Evolutionary conservation across 352 stramenopile genomes (phyloP).

Genomic region (Globisporangium parvum): DNA sequence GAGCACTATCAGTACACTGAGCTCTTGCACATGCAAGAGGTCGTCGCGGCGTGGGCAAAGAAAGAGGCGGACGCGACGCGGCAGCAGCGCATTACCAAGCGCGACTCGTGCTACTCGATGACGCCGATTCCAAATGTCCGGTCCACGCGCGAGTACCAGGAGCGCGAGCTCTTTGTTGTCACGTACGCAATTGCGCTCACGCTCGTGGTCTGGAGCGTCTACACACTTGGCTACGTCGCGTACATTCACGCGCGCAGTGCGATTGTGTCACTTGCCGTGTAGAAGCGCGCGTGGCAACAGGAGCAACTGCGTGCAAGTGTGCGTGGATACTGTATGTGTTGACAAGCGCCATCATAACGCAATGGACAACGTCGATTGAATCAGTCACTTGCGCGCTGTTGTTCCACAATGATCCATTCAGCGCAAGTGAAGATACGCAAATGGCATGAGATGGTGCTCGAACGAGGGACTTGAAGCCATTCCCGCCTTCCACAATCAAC

Average conservation of each 20-base stretch:
- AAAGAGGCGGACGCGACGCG: conserved; percentile 40
- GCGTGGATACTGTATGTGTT: too few species aligned
- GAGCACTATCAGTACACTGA: conserved; percentile 41
- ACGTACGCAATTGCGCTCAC: conserved; percentile 44
- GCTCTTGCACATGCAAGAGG: conserved; percentile 47
- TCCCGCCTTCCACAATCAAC: too few species aligned
- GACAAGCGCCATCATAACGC: too few species aligned
- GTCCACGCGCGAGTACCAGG: conserved; percentile 36
- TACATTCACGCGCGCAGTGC: conserved; percentile 16
- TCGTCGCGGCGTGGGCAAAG: conserved; percentile 38
- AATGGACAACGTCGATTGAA: too few species aligned
- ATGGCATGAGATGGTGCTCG: too few species aligned
- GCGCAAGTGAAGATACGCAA: too few species aligned
- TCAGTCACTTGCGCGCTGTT: too few species aligned
- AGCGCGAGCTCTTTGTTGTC: conserved; percentile 33
- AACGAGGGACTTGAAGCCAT: too few species aligned
- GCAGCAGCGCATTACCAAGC: conserved; percentile 28
- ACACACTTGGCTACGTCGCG: conserved; percentile 15
- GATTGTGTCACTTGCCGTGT: not conserved
- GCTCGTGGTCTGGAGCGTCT: conserved; percentile 41
- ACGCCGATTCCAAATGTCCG: conserved; percentile 25
- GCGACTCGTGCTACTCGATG: conserved; percentile 27
- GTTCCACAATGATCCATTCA: too few species aligned
- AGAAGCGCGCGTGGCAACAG: not conserved
- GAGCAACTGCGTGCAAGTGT: too few species aligned